Evolutionary conservation across 371 early-diverging fungal species (phyloP), one percentile per base, ranked within the genome.

Genomic region (Mucor saturninus): DNA sequence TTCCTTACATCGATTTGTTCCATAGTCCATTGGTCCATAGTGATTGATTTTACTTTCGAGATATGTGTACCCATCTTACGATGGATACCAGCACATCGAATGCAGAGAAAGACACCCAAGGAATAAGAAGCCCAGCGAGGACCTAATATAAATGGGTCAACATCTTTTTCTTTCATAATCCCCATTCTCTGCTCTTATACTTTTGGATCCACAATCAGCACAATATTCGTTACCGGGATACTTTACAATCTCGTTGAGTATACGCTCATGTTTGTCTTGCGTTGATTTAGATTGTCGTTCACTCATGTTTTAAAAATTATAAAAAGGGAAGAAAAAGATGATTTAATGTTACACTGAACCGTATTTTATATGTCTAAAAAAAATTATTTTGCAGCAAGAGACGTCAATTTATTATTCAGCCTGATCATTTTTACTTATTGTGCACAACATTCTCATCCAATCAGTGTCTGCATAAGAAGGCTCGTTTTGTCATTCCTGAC

Each of bases 111-210:
- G 39, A 96, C 82, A 14, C 98, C 97, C 29, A 97, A 74, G 59
- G 95, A 95, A 87, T 89, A 93, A 6, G 95, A 95, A 15, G 96
- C 96, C 97, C 97, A 98, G 31, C 96, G 94, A 54, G 98, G 96
- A 57, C 91, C 97, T 96, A 83, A 3, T 11, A 14, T 13, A 28
- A 48, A n/a, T 15, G 9, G 43, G 40, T 56, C 7, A 56, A 21
- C 42, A 28, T 48, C 37, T 35, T 45, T n/a, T 49, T n/a, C 42
- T 32, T 28, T 29, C 14, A n/a, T 49, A 11, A 26, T 50, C 21
- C 38, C 29, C 43, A 30, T 42, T 38, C 26, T 38, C 51, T 13
- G 21, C 39, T 59, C 10, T 37, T 75, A 72, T 84, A 91, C 92
- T 91, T 64, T 81, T 83, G 28, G 88, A 78, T 31, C 85, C 79